These are phyloP conservation scores for Cystoisospora suis DNA, from an alignment of 169 alveolate species.

Conservation along the genomic window DNA sequence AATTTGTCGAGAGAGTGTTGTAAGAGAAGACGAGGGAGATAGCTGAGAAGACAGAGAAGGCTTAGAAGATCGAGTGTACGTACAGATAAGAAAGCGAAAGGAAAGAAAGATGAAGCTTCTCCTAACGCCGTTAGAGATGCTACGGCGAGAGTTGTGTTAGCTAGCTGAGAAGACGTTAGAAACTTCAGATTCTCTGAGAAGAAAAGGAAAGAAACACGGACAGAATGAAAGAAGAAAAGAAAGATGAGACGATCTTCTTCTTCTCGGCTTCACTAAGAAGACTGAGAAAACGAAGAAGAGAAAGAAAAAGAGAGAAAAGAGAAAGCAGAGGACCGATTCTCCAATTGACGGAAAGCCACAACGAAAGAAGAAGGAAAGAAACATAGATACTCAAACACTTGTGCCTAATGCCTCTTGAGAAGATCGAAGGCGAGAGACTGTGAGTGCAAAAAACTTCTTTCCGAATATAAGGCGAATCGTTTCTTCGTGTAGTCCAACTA, in stretches of 20 bases:
- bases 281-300: background rate
- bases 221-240: background rate
- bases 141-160: background rate
- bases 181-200: background rate
- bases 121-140: constrained; percentile 33
- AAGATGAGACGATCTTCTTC: background rate
- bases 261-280: background rate
- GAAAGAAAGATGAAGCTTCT: background rate
- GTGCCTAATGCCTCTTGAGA: too few species aligned
- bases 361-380: too few species aligned
- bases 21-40: too few species aligned
- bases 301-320: background rate
- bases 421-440: too few species aligned
- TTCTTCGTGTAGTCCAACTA: too few species aligned
- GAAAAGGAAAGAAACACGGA: background rate
- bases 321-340: background rate
- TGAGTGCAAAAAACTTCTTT: too few species aligned
- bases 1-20: too few species aligned
- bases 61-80: too few species aligned
- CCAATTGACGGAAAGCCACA: background rate
- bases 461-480: too few species aligned
- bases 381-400: too few species aligned
- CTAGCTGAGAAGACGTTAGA: background rate
- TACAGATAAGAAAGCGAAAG: background rate
- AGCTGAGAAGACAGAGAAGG: too few species aligned